These are phyloP conservation scores for Acanthamoeba triangularis DNA, from an alignment of 208 protist genomes.

Conservation along the genomic window DNA sequence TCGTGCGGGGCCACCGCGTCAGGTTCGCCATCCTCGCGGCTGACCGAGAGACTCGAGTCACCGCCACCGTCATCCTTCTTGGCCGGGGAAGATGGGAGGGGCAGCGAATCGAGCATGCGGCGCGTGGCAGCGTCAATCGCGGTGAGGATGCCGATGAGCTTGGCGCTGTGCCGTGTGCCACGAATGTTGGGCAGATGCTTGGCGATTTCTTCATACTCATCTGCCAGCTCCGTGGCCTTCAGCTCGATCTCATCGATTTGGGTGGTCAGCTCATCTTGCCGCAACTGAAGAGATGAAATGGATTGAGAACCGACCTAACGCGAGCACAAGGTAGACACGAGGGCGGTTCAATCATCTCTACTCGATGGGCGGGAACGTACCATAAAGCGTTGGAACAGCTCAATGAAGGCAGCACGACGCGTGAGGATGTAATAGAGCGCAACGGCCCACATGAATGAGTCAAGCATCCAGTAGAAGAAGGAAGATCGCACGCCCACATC, in stretches of 20 bases:
- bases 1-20: neutral
- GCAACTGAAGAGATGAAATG: neutral
- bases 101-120: slow-evolving; percentile 4
- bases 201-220: neutral
- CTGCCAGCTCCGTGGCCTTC: neutral
- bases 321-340: neutral
- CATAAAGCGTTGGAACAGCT: neutral
- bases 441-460: slow-evolving; percentile 55
- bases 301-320: neutral
- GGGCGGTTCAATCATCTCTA: neutral
- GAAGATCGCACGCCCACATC: neutral
- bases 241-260: neutral
- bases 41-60: neutral
- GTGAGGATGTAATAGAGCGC: slow-evolving; percentile 40
- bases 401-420: slow-evolving; percentile 14
- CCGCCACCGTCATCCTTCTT: neutral
- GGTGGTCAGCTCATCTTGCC: neutral
- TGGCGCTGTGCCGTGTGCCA: neutral
- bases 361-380: neutral
- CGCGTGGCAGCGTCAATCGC: slow-evolving; percentile 7
- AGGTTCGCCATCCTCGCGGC: neutral
- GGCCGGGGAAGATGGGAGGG: neutral
- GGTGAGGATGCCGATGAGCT: slow-evolving; percentile 9
- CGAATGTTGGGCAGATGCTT: neutral
- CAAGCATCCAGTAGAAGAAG: slow-evolving; percentile 13